Base-by-base conservation (phyloP, 1,284 basidiomycete genomes). In the Thecaphora thlaspeos region DNA sequence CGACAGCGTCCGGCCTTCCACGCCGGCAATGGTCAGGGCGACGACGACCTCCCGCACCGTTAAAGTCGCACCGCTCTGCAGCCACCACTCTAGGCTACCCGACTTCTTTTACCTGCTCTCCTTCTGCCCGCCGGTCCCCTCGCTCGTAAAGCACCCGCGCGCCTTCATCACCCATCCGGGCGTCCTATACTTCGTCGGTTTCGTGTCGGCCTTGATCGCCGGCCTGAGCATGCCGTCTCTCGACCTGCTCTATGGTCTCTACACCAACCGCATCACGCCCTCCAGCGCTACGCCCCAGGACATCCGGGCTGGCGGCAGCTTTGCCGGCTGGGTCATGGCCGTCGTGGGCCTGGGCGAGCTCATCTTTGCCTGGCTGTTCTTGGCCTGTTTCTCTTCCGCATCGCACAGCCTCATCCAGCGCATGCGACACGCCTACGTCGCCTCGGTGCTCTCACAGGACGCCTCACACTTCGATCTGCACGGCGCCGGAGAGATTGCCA, bases 401-500 rank as follows among this genome's bases (percentile, higher is more conserved):
- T 71, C 76, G 1, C 52, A 73, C 14, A 58, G 75, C 19, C 68
- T 80, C 24, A 75, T 76, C 3, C 62, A 73, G 28, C 49, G 73
- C 14, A 64, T 81, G 8, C 68, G 80, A 12, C 63, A 76, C 22
- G 61, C 75, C 15, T 81, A 81, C 57, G 69, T 81, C 41, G 68
- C 78, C 15, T 73, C 80, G 3, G 66, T 79, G 18, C 57, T 81
- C 32, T 68, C 75, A 3, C 80, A 81, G 51, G 80, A 81, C 51
- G 77, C 78, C 15, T 73, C 75, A 5, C 80, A 78, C 60, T 80
- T 80, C 50, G 80, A 81, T 48, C 55, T 69, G 4, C 75, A 80
- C 40, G 80, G 80, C 22, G 72, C 80, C 5, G 80, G 80, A 46
- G 80, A 81, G 56, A 74, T 81, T 32, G 76, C 78, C 10, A 76